Percentiles rank a stretch among this genome's conserved stretches.
Conservation (phyloP, 78 protist genomes). For the Speleostelium caveatum region DNA sequence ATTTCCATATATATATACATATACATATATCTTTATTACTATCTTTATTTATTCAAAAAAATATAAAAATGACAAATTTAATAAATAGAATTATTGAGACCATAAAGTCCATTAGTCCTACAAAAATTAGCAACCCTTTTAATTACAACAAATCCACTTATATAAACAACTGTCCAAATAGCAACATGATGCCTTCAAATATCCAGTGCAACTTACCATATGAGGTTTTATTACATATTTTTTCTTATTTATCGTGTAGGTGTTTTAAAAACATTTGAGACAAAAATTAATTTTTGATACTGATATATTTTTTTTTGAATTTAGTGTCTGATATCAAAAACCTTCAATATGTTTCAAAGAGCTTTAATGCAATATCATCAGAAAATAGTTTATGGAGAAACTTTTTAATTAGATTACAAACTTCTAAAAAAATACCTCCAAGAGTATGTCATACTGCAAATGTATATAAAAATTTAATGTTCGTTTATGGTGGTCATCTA, state of each 20-base stretch:
- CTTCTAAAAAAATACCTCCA: constrained; percentile 31
- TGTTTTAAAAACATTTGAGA: neutral
- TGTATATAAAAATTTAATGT: constrained; percentile 54
- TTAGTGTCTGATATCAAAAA: constrained; percentile 45
- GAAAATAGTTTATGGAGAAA: constrained; percentile 62
- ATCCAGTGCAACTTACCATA: constrained; percentile 44
- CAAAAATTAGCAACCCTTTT: too few species aligned
- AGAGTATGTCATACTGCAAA: constrained; percentile 75
- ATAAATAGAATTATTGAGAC: too few species aligned
- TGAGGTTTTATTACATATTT: constrained; percentile 41
- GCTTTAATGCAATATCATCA: constrained; percentile 16
- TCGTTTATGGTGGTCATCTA: constrained; percentile 78
- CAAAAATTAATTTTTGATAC: neutral
- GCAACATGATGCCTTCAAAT: too few species aligned
- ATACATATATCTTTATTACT: too few species aligned
- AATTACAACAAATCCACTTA: too few species aligned
- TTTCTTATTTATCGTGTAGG: constrained; percentile 48
- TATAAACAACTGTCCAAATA: too few species aligned
- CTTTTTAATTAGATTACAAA: constrained; percentile 31
- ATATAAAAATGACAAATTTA: too few species aligned
- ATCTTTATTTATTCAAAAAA: too few species aligned
- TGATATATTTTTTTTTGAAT: neutral
- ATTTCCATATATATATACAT: too few species aligned
- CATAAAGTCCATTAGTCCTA: too few species aligned
- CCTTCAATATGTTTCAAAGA: constrained; percentile 33